A percentile compares a stretch with the other conserved stretches of the same genome.
Evolutionary conservation across 352 stramenopile genomes (phyloP).

Genomic region (Pythium pectinolyticum): DNA sequence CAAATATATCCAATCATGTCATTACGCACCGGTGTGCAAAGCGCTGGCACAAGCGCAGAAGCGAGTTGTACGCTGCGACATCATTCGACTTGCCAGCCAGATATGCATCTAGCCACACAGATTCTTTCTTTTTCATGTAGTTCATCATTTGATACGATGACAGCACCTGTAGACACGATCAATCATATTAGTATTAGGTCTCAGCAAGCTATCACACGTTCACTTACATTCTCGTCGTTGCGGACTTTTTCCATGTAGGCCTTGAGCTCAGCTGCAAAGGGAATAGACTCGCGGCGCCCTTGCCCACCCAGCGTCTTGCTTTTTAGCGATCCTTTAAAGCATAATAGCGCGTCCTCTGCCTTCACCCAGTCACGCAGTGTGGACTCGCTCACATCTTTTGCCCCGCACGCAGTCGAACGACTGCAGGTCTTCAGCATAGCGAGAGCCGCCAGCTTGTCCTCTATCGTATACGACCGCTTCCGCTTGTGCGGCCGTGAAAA

Average conservation of each 20-base stretch:
- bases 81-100: background rate
- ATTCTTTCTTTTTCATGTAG: conserved; percentile 9
- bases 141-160: conserved; percentile 9
- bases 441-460: background rate
- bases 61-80: conserved; percentile 4
- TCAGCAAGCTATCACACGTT: background rate
- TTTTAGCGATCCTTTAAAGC: background rate
- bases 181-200: background rate
- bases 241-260: background rate
- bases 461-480: background rate
- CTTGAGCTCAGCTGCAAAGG: background rate
- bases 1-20: background rate
- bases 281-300: background rate
- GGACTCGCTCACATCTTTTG: background rate
- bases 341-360: background rate
- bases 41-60: conserved; percentile 6
- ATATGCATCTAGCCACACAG: conserved; percentile 2
- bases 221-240: background rate
- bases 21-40: conserved; percentile 11
- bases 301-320: background rate
- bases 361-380: conserved; percentile 3
- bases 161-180: background rate
- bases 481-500: background rate
- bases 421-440: background rate
- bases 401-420: background rate